phyloP scores from a whole-genome alignment of 1,139 yeast species.

The Suhomyces bokatorum region DNA sequence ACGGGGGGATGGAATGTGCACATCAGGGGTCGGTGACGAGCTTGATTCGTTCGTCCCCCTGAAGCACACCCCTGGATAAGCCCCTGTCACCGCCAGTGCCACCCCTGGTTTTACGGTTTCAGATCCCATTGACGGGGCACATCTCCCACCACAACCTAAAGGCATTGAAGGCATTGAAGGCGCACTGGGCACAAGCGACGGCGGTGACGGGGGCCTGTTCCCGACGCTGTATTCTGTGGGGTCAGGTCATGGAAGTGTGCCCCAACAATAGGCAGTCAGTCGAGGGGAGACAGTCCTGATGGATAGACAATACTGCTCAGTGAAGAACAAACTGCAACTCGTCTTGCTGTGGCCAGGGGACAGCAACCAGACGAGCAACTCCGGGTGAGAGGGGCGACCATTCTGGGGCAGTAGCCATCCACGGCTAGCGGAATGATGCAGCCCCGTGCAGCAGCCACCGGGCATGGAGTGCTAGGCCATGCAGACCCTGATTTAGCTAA shows the following conservation, averaged over 20 bases:
- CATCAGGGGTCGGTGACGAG: constrained; percentile 3
- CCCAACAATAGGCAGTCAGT: not conserved
- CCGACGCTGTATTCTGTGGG: not conserved
- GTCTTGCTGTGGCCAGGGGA: not conserved
- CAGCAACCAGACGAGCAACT: not conserved
- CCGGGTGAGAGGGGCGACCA: no score
- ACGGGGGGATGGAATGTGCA: constrained; percentile 6
- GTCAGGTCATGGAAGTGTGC: not conserved
- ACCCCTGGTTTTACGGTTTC: not conserved
- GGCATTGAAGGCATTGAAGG: no score
- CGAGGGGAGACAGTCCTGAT: not conserved
- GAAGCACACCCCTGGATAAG: not conserved
- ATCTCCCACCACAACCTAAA: no score
- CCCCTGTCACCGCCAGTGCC: not conserved
- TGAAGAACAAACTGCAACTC: not conserved
- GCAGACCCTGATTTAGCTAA: constrained; percentile 8
- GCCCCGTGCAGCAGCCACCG: not conserved
- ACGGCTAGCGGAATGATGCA: not conserved
- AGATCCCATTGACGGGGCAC: no score
- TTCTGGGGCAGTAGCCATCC: not conserved
- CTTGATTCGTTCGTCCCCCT: not conserved
- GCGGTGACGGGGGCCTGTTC: not conserved
- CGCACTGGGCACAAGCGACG: no score
- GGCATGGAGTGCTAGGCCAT: not conserved
- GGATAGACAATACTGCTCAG: not conserved